Conservation (phyloP, 2,329 filamentous ascomycete genomes). For the Teratosphaeria gauchensis region DNA sequence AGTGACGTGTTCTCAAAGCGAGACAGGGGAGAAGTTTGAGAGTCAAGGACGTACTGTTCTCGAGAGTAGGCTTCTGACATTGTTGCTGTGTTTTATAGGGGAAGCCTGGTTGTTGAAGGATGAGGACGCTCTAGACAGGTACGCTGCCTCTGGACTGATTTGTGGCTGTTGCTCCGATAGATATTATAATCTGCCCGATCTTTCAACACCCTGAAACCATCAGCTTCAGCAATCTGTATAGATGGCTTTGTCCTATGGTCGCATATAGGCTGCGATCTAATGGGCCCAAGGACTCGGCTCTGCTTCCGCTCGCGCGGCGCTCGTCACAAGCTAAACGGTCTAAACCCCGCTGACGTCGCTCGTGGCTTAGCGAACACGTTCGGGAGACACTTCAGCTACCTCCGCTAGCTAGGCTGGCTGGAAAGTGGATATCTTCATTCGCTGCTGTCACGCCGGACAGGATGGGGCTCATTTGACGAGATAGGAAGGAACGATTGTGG, state of each 20-base stretch:
- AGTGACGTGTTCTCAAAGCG: neutral
- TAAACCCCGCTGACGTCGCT: neutral
- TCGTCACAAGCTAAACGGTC: neutral
- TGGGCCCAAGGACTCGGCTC: neutral
- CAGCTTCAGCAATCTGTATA: no score
- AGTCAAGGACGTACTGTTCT: conserved; percentile 39
- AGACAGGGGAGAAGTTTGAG: neutral
- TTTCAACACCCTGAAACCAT: no score
- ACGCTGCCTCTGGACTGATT: neutral
- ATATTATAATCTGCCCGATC: no score
- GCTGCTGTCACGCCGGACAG: neutral
- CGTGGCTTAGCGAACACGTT: neutral
- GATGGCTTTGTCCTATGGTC: neutral
- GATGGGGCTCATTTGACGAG: neutral
- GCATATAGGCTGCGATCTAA: neutral
- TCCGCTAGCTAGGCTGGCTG: no score
- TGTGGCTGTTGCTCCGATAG: neutral
- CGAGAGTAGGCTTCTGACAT: conserved; percentile 52
- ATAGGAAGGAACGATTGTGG: neutral
- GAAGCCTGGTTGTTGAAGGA: neutral
- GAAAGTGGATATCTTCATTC: no score
- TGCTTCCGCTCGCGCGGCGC: neutral
- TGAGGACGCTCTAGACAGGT: neutral
- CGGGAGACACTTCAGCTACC: no score
- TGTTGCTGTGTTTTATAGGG: conserved; percentile 2